Conservation (phyloP, 495 filamentous ascomycete genomes). For the Daldinia childiae region DNA sequence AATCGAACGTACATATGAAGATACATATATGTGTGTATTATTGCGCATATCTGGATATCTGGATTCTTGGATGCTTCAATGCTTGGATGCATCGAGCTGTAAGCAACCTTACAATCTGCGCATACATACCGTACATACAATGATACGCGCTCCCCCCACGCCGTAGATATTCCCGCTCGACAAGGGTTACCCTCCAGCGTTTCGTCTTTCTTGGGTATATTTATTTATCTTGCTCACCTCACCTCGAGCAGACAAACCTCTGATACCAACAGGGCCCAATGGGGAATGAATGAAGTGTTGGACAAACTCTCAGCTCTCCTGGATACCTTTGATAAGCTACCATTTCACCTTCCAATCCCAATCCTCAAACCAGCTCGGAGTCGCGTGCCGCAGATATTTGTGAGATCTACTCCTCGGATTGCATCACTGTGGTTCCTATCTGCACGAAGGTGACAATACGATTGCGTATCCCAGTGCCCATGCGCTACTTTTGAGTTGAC, state of each 20-base stretch:
- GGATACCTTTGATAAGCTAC: slow-evolving; percentile 10
- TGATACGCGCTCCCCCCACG: slow-evolving; percentile 7
- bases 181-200: slow-evolving; percentile 2
- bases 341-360: slow-evolving; percentile 3
- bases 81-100: not conserved
- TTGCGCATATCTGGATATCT: not conserved
- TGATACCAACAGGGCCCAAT: slow-evolving; percentile 1
- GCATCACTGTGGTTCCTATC: slow-evolving; percentile 6
- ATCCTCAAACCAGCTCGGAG: slow-evolving; percentile 7
- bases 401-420: slow-evolving; percentile 10
- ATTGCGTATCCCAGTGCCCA: not conserved
- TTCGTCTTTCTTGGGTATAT: slow-evolving; percentile 8
- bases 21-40: not conserved
- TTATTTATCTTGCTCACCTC: slow-evolving; percentile 23
- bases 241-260: slow-evolving; percentile 17
- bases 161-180: slow-evolving; percentile 8
- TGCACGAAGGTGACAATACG: not conserved
- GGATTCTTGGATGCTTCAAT: not conserved
- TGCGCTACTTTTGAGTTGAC: slow-evolving; percentile 8
- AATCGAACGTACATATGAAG: not conserved
- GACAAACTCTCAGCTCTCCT: slow-evolving; percentile 5
- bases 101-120: slow-evolving; percentile 8
- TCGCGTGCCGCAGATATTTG: slow-evolving; percentile 17
- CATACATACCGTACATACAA: not conserved
- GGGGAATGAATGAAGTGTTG: not conserved